These are phyloP conservation scores for Nasturtium officinale DNA, from an alignment of 345 rosid species.

Conservation along the genomic window DNA sequence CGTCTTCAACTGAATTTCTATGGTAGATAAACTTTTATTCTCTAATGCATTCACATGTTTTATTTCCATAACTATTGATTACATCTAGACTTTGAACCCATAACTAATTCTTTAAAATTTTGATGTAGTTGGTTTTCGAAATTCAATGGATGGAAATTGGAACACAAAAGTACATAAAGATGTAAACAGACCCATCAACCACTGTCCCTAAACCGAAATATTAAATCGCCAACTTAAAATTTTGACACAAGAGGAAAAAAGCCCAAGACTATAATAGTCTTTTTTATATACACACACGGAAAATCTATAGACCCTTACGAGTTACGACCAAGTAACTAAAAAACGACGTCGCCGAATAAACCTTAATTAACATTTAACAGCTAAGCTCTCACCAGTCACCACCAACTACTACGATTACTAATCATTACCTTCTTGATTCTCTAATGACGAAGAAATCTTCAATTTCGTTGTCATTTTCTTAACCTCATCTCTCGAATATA, in stretches of 20 bases:
- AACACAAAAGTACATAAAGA: constrained; percentile 21
- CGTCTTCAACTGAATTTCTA: background rate
- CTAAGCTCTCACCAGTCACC: constrained; percentile 29
- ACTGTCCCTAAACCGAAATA: constrained; percentile 21
- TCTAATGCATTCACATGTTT: background rate
- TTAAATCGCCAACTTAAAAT: constrained; percentile 16
- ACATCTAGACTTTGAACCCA: constrained; percentile 9
- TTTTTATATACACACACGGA: constrained; percentile 23
- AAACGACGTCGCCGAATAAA: constrained; percentile 28
- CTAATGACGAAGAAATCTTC: constrained; percentile 34
- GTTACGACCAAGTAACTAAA: constrained; percentile 23
- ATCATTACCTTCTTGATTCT: constrained; percentile 23
- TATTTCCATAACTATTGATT: background rate
- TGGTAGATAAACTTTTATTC: background rate
- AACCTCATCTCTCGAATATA: constrained; percentile 61
- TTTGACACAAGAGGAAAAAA: background rate
- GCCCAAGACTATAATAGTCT: background rate
- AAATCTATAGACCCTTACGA: background rate
- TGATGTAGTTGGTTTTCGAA: constrained; percentile 12
- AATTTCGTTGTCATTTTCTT: constrained; percentile 52
- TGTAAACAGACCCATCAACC: constrained; percentile 21
- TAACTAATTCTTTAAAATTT: background rate
- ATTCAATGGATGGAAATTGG: background rate
- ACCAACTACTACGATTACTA: constrained; percentile 8
- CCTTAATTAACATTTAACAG: constrained; percentile 11